Percentiles rank a stretch among this genome's conserved stretches.
Evolutionary conservation across 2,329 filamentous ascomycete species (phyloP).

Genomic region (Beauveria asiatica): DNA sequence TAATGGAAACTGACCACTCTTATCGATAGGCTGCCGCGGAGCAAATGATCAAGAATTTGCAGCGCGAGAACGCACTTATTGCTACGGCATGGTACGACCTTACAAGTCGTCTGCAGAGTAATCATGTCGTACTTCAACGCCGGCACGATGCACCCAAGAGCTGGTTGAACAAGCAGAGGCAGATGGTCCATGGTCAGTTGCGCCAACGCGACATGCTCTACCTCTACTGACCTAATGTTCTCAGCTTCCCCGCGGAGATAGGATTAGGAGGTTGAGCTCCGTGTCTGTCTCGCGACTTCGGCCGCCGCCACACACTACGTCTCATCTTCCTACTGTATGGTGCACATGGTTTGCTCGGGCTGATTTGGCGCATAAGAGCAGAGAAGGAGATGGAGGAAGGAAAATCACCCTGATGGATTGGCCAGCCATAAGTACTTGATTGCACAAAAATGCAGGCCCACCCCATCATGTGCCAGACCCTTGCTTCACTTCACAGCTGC

Average conservation of each 20-base stretch:
- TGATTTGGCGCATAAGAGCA: background rate
- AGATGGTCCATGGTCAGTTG: conserved; percentile 54
- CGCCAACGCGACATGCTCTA: conserved; percentile 34
- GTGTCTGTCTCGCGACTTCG: conserved; percentile 6
- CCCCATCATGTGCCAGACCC: background rate
- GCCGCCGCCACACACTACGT: background rate
- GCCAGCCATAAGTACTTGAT: background rate
- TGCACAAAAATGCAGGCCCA: background rate
- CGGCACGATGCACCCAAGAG: conserved; percentile 67
- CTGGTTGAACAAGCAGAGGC: conserved; percentile 78
- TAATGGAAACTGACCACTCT: background rate
- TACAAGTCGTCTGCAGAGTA: conserved; percentile 69
- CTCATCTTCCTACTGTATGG: background rate
- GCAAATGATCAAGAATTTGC: conserved; percentile 56
- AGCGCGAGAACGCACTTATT: conserved; percentile 71
- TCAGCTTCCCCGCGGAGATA: conserved; percentile 40
- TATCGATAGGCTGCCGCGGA: conserved; percentile 38
- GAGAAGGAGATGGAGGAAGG: background rate
- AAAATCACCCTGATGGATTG: background rate
- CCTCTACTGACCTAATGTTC: conserved; percentile 32
- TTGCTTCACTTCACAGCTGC: background rate
- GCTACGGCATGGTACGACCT: conserved; percentile 83
- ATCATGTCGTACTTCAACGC: conserved; percentile 69
- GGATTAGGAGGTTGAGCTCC: conserved; percentile 26
- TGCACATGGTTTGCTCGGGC: background rate